phyloP scores from a whole-genome alignment of 805 yeast genomes.

The Tetrapisispora arboricola region DNA sequence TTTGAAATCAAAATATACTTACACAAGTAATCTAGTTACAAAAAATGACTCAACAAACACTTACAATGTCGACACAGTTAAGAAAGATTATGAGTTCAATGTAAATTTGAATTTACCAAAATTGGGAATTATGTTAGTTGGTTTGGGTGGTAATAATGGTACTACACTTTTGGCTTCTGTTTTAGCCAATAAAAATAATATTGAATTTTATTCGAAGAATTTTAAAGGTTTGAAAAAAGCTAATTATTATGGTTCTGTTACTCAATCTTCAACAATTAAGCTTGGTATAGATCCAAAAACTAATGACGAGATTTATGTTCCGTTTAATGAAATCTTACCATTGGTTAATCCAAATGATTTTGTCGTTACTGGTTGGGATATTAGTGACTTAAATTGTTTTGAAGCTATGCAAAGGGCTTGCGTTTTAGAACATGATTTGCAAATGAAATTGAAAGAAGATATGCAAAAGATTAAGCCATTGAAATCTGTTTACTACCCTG shows the following conservation, averaged over 20 bases:
- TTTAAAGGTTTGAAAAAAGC: constrained; percentile 54
- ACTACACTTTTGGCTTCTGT: constrained; percentile 79
- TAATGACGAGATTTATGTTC: constrained; percentile 85
- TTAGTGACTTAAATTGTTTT: constrained; percentile 57
- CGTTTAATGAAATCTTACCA: constrained; percentile 83
- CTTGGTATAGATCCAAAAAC: constrained; percentile 66
- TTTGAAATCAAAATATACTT: constrained; percentile 49
- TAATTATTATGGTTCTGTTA: constrained; percentile 89
- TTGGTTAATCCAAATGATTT: constrained; percentile 85
- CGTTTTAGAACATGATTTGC: constrained; percentile 80
- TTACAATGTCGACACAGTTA: constrained; percentile 58
- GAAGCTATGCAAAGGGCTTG: constrained; percentile 77
- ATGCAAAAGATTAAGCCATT: constrained; percentile 58
- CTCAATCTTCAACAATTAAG: constrained; percentile 84
- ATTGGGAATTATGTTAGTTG: constrained; percentile 83
- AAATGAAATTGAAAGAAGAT: constrained; percentile 57
- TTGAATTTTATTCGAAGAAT: constrained; percentile 69
- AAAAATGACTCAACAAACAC: constrained; percentile 38
- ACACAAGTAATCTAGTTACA: constrained; percentile 62
- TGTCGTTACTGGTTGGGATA: constrained; percentile 92
- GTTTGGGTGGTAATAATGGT: constrained; percentile 96
- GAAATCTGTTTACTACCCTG: constrained; percentile 88
- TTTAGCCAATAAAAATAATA: constrained; percentile 71
- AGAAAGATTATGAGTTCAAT: constrained; percentile 72
- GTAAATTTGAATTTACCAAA: constrained; percentile 74